These are phyloP conservation scores for Ogataea zsoltii DNA, from an alignment of 805 yeast genomes.

Conservation along the genomic window DNA sequence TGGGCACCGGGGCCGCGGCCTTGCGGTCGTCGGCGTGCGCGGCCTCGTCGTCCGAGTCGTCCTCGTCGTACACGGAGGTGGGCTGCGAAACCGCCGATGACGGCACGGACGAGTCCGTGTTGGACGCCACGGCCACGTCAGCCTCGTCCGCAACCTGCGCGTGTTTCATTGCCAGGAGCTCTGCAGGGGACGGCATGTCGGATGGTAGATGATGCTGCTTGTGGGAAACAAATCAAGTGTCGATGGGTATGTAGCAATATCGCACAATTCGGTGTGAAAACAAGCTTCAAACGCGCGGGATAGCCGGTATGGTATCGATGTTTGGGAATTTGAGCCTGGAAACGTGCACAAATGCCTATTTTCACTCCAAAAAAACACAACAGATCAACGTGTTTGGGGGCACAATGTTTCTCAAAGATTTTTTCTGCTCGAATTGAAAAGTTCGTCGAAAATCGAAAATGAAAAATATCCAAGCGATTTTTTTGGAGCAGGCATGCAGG, in stretches of 20 bases:
- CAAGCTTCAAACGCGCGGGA: background rate
- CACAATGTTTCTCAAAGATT: background rate
- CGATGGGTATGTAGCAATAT: background rate
- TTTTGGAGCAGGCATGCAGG: no score
- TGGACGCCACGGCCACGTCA: slow-evolving; percentile 17
- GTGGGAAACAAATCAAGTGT: background rate
- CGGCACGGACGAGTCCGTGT: slow-evolving; percentile 19
- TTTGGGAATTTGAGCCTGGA: background rate
- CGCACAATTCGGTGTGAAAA: background rate
- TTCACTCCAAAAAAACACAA: background rate
- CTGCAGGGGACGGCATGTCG: slow-evolving; percentile 41
- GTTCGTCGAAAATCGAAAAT: background rate
- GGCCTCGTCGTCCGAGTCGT: slow-evolving; percentile 10
- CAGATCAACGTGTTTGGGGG: background rate
- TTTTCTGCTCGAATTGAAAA: background rate
- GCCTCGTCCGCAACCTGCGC: slow-evolving; percentile 25
- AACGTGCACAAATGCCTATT: background rate
- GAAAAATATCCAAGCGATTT: no score
- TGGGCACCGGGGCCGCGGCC: slow-evolving; percentile 35
- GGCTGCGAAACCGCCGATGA: slow-evolving; percentile 20
- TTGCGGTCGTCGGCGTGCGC: slow-evolving; percentile 12
- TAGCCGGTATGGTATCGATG: background rate
- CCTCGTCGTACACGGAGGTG: slow-evolving; percentile 17
- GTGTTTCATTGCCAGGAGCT: slow-evolving; percentile 39
- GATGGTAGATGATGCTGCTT: background rate